Evolutionary conservation across 352 stramenopile genomes (phyloP), one percentile per base, ranked within the genome.

Genomic region (Phytophthora pistaciae): DNA sequence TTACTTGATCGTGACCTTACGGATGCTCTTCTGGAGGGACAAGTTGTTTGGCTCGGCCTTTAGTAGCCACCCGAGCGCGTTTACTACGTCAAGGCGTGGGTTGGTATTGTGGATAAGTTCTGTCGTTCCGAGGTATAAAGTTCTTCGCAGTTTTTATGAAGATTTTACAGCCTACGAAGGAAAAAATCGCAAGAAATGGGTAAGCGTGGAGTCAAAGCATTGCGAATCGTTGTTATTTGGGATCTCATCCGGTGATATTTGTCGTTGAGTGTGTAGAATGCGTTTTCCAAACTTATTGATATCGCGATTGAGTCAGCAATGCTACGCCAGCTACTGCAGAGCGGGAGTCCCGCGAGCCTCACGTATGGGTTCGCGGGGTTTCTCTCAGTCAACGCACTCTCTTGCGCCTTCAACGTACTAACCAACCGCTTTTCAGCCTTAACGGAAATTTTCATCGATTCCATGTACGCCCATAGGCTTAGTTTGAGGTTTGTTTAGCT

Each of bases 381-480:
- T 58, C 55, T 83, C 13, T 42, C 66, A 1, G 20, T 56, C 23
- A 77, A 79, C 21, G 42, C 73, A 1, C 33, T 80, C 2, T 74
- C 66, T 1, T 77, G 62, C 29, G 55, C 68, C 14, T 9, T 66
- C 1, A 56, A 54, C 18, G 54, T 60, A 3, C 40, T 68, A 20
- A 66, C 49, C 31, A 60, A 72, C 29, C 42, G 29, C 11, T 63
- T 69, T 48, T 74, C 66, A 11, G 66, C 63, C 0, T 54, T 81
- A 25, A 66, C 65, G 5, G 77, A 81, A 16, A 57, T 81, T 6
- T 23, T 81, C 21, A 54, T 83, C 18, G 73, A 83, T 42, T 61
- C 57, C 2, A 50, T 69, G 76, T 83, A 81, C 38, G 40, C 27
- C 27, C 27, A 29, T 29, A 29, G 27, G 3, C 27, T 29, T 29